Percentiles rank a stretch among this genome's conserved stretches.
Conservation (phyloP, 805 yeast genomes). For the Metschnikowia lunata region DNA sequence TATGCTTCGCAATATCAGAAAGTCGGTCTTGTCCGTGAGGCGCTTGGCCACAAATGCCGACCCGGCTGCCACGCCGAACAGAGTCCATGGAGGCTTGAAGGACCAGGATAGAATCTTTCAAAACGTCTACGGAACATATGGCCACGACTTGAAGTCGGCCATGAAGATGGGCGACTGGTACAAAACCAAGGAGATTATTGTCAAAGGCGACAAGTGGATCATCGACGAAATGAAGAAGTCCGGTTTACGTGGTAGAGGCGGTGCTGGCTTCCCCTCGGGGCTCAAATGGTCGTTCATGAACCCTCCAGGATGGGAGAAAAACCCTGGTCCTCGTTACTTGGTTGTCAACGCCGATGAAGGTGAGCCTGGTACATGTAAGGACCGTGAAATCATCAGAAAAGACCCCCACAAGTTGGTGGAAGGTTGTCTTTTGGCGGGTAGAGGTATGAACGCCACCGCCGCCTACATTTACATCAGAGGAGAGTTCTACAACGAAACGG, state of each 20-base stretch:
- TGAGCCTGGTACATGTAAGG: constrained; percentile 93
- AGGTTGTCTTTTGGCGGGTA: constrained; percentile 85
- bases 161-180: constrained; percentile 87
- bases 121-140: constrained; percentile 72
- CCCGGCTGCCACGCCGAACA: constrained; percentile 45
- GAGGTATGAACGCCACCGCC: constrained; percentile 91
- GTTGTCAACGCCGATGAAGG: constrained; percentile 94
- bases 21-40: constrained; percentile 22
- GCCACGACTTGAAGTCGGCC: constrained; percentile 69
- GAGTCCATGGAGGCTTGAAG: constrained; percentile 67
- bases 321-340: constrained; percentile 81
- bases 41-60: constrained; percentile 47
- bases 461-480: constrained; percentile 91
- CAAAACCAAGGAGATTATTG: constrained; percentile 79
- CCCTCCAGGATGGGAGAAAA: constrained; percentile 94
- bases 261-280: constrained; percentile 92
- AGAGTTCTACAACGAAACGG: constrained; percentile 82
- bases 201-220: constrained; percentile 87
- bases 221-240: constrained; percentile 81
- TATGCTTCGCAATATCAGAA: constrained; percentile 36
- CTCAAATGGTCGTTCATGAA: constrained; percentile 92
- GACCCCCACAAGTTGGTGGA: constrained; percentile 90
- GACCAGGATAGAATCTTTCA: constrained; percentile 88
- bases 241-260: constrained; percentile 88
- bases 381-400: constrained; percentile 84